Conservation (phyloP, 192 early-diverging fungal species). For the Bifiguratus adelaidae region DNA sequence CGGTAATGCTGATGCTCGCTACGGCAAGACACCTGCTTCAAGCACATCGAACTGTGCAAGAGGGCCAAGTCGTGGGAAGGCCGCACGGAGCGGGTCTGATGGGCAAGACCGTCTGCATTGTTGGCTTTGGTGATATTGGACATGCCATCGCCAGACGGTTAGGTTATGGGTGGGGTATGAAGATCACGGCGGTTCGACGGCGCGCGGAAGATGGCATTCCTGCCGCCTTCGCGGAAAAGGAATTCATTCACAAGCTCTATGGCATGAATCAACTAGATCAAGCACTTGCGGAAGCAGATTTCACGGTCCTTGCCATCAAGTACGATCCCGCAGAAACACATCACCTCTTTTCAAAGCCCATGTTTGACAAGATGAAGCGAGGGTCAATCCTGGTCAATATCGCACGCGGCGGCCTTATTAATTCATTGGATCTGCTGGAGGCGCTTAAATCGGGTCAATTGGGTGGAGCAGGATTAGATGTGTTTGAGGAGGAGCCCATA, state of each 20-base stretch:
- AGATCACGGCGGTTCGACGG: slow-evolving; percentile 18
- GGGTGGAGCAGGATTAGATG: slow-evolving; percentile 31
- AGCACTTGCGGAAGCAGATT: slow-evolving; percentile 19
- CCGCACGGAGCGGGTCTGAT: slow-evolving; percentile 6
- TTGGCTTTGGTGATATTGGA: slow-evolving; percentile 49
- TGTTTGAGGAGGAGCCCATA: slow-evolving; percentile 35
- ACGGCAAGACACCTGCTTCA: background rate
- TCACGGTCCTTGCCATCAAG: slow-evolving; percentile 31
- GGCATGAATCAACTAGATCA: slow-evolving; percentile 18
- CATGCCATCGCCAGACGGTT: slow-evolving; percentile 36
- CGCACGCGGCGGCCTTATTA: slow-evolving; percentile 24
- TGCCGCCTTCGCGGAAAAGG: slow-evolving; percentile 9
- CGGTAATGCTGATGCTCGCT: slow-evolving; percentile 5
- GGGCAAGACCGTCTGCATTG: slow-evolving; percentile 39
- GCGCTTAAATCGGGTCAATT: slow-evolving; percentile 24
- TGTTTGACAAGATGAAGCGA: slow-evolving; percentile 21
- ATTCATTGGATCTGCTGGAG: slow-evolving; percentile 23
- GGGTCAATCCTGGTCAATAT: slow-evolving; percentile 28
- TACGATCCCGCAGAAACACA: slow-evolving; percentile 11
- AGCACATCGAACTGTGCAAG: background rate
- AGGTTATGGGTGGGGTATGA: slow-evolving; percentile 25
- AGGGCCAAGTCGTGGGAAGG: background rate
- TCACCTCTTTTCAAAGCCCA: slow-evolving; percentile 16
- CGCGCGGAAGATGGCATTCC: slow-evolving; percentile 14
- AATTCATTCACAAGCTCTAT: slow-evolving; percentile 12